Base-by-base conservation (phyloP, 495 filamentous ascomycete genomes). In the Chaetomidium leptoderma region DNA sequence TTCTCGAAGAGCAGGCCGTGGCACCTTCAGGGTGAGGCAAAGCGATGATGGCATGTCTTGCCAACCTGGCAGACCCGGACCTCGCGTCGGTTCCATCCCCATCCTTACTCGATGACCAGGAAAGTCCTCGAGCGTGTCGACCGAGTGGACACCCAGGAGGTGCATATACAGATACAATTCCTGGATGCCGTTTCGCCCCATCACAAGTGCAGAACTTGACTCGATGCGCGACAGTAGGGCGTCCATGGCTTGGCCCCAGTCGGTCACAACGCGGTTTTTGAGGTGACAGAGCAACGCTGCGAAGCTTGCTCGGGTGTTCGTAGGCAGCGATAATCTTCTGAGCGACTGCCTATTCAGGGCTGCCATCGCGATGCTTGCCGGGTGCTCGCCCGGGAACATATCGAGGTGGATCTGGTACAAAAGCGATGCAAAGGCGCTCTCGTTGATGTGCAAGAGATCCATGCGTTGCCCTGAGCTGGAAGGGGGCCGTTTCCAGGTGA, bases 1-100 rank as follows among this genome's bases (percentile, higher is more conserved):
- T 50, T 37, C 10, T 44, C 26, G 6, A n/a, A 56, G 43, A 2
- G 40, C 40, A 3, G 43, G 17, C 42, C 63, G 63, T 27, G 73
- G 71, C 17, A 76, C 65, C 30, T 65, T 55, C 43, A 76, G 55
- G 13, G 71, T 75, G 17, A 74, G 32, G 60, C 71, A 74, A 21
- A 74, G 54, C 9, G 66, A 61, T n/a, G 68, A 53, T 7, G 73
- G 73, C 44, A 76, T 63, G 40, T 68, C 36, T 19, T 61, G 59
- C 72, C 66, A 74, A 29, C 44, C 46, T 29, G 32, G 16, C 13
- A 55, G n/a, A 19, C 11, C n/a, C 11, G 43, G 5, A 17, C 16
- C 3, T 9, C 17, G 2, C 2, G 11, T 29, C 21, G 35, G 4
- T 7, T 21, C 29, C 7, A 40, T 3, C 3, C 30, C 23, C 17